Evolutionary conservation across 2,329 filamentous ascomycete genomes (phyloP), one percentile per base, ranked within the genome.

Genomic region (Verticillium dahliae): DNA sequence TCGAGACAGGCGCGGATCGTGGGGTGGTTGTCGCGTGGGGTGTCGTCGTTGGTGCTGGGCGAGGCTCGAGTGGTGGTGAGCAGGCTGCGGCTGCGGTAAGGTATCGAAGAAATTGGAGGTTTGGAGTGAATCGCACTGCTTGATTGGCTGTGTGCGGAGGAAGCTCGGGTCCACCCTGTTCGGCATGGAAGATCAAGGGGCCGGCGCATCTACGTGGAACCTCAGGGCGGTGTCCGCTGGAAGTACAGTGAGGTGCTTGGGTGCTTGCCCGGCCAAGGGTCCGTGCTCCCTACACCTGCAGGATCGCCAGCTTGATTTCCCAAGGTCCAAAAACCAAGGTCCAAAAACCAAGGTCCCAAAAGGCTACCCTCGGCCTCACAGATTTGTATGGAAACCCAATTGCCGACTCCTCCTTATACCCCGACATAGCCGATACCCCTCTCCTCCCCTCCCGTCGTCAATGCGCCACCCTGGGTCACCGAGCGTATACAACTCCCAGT

Each of bases 401-500:
- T 56, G 54, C 54, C 54, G 54, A 56, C 54, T 52, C 45, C 45
- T 52, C 45, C 45, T 52, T 52, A 52, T 52, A 52, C 45, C 45
- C 58, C 45, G 13, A 35, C 33, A 34, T 41, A 34, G 34, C 56
- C 39, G 18, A 50, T 41, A 15, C 27, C 33, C 18, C 31, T 27
- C 38, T 45, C 38, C 39, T 39, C 38, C 34, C 38, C 37, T 50
- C 57, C 39, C 55, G 63, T 56, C 59, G 65, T 74, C 68, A 71
- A 77, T 78, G 77, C 69, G 70, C 62, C 54, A 58, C 60, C 63
- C 61, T 55, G 63, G 59, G 45, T 60, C 63, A 61, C 62, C 66
- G 63, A 72, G 73, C 72, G 76, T 74, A 75, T 75, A 68, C 71
- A 68, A 15, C 38, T 22, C 37, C 15, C 41, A 27, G 27, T 56